A percentile compares a stretch with the other conserved stretches of the same genome.
phyloP scores from a whole-genome alignment of 129 eudicot species.

The Oenanthe sinensis region DNA sequence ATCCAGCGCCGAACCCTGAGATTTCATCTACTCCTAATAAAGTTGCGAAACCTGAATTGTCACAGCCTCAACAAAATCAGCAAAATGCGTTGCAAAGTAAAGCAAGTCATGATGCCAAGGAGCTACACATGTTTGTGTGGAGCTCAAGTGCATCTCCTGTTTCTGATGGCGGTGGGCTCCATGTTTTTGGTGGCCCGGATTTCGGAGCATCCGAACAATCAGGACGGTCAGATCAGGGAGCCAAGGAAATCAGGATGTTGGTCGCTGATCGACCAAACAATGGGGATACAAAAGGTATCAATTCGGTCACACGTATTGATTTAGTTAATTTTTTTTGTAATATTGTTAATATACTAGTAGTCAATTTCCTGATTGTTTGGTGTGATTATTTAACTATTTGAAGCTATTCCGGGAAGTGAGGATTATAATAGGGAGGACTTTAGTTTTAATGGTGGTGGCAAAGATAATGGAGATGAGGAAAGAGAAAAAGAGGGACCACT shows the following conservation, averaged over 20 bases:
- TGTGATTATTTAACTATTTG: background rate
- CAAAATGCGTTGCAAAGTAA: slow-evolving; percentile 26
- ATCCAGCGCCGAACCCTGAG: slow-evolving; percentile 87
- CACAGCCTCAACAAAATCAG: slow-evolving; percentile 8
- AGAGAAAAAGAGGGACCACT: slow-evolving; percentile 47
- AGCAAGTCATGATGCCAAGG: slow-evolving; percentile 53
- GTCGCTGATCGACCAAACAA: slow-evolving; percentile 60
- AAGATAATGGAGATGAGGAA: slow-evolving; percentile 40
- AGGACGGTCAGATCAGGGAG: slow-evolving; percentile 61
- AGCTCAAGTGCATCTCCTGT: slow-evolving; percentile 88
- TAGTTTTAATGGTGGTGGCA: slow-evolving; percentile 44
- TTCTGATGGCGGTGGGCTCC: slow-evolving; percentile 69
- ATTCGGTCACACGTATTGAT: background rate
- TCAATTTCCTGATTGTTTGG: background rate
- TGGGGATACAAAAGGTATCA: slow-evolving; percentile 51
- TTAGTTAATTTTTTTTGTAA: background rate
- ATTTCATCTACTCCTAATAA: slow-evolving; percentile 40
- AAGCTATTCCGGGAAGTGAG: slow-evolving; percentile 27
- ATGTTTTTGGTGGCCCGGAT: slow-evolving; percentile 63
- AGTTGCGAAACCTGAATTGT: slow-evolving; percentile 21
- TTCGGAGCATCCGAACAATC: slow-evolving; percentile 54
- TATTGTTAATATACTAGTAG: background rate
- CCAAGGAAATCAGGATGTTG: slow-evolving; percentile 77
- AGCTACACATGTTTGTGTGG: slow-evolving; percentile 95
- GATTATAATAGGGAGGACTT: slow-evolving; percentile 47